Evolutionary conservation across 768 basidiomycete genomes (phyloP), one percentile per base, ranked within the genome.

Genomic region (Xerocomellus intermedius): DNA sequence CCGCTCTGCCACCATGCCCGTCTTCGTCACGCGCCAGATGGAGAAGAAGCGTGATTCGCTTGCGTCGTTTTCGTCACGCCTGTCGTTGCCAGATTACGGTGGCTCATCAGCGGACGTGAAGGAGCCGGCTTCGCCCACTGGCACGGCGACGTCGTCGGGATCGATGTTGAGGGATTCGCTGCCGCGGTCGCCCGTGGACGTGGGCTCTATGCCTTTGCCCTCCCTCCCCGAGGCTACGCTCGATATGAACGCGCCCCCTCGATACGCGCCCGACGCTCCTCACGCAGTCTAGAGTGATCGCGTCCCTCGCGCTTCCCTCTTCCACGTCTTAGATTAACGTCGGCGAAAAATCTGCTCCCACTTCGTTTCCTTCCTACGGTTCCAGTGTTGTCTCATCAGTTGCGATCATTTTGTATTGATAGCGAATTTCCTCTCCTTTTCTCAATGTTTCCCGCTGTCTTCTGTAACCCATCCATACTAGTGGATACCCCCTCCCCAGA

Each of bases 11-110:
- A 54, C 60, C 42, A 61, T 78, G 55, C 81, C 82, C n/a, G 72
- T 81, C 41, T 33, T 33, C 13, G 5, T 33, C 13, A 75, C 77
- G 53, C 72, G 71, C 28, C 75, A 75, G 45, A 73, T 74, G 50
- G 64, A 80, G 46, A 73, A 71, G 58, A 80, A 78, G 60, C 79
- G 74, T 49, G 78, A 79, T 54, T 81, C 81, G 6, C 53, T 80
- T 16, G 70, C 73, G 37, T 84, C 82, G 0, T 74, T 79, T 65
- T 76, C 77, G 8, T 70, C 70, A 30, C 73, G 75, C 55, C 64
- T 79, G 48, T 79, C 79, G 14, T 61, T 77, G 63, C 69, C 57
- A 8, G 79, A 78, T 38, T 74, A 71, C n/a, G 73, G 73, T 16
- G 73, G 73, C 13, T 61, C 69, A 39, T 59, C 77, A 52, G 58